phyloP scores from a whole-genome alignment of 2,329 filamentous ascomycete genomes.

The Seiridium cupressi region DNA sequence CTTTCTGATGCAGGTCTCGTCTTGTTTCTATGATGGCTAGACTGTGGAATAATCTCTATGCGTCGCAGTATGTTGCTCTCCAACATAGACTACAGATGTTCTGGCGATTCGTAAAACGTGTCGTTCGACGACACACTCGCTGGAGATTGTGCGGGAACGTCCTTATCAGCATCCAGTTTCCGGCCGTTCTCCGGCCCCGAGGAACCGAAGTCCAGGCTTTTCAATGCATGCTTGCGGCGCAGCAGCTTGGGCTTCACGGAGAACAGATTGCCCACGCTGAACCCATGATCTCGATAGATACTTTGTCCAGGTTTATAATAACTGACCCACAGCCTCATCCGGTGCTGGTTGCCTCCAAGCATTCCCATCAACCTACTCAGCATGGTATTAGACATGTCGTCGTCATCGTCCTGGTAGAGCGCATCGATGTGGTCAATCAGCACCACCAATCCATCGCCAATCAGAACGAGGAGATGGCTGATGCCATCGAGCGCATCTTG shows the following conservation, averaged over 20 bases:
- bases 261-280: not conserved
- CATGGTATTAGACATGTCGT: not conserved
- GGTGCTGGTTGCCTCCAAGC: not conserved
- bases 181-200: too few relatives aligned
- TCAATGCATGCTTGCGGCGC: not conserved
- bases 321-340: not conserved
- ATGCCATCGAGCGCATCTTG: not conserved
- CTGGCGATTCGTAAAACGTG: too few relatives aligned
- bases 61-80: too few relatives aligned
- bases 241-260: not conserved
- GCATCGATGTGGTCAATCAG: not conserved
- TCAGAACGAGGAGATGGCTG: not conserved
- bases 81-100: too few relatives aligned
- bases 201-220: not conserved
- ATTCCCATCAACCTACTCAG: not conserved
- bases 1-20: too few relatives aligned
- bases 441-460: not conserved
- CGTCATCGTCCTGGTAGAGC: not conserved
- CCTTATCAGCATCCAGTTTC: too few relatives aligned
- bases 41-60: too few relatives aligned
- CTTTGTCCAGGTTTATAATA: not conserved
- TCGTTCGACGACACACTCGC: too few relatives aligned
- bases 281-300: not conserved
- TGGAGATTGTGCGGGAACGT: too few relatives aligned
- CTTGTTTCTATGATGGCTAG: too few relatives aligned